Conservation (phyloP, 2,329 filamentous ascomycete genomes). For the Talaromyces sp. region DNA sequence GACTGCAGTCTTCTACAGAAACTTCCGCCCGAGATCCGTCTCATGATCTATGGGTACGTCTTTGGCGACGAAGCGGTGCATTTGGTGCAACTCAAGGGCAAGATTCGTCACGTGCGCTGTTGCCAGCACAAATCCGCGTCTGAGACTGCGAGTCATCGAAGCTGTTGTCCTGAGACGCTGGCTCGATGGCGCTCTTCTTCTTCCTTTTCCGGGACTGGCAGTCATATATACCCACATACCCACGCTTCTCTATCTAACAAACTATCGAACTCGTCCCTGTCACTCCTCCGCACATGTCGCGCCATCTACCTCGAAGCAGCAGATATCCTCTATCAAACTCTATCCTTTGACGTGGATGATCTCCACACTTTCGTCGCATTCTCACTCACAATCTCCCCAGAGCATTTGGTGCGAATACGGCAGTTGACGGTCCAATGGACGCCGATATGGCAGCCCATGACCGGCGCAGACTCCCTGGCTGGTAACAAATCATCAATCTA, state of each 20-base stretch:
- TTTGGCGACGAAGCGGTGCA: conserved; percentile 33
- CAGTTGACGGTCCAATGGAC: conserved; percentile 30
- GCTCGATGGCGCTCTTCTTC: conserved; percentile 27
- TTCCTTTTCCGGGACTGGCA: neutral
- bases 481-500: conserved; percentile 21
- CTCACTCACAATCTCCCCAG: conserved; percentile 19
- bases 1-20: conserved; percentile 21
- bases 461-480: conserved; percentile 20
- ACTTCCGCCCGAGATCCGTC: conserved; percentile 34
- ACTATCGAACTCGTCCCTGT: conserved; percentile 22
- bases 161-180: conserved; percentile 29
- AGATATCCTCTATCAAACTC: conserved; percentile 25
- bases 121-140: conserved; percentile 21
- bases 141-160: conserved; percentile 25
- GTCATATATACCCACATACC: conserved; percentile 32
- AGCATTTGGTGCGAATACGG: conserved; percentile 19
- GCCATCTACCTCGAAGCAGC: conserved; percentile 32
- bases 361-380: conserved; percentile 35
- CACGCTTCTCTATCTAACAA: conserved; percentile 21
- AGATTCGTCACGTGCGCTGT: conserved; percentile 31
- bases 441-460: conserved; percentile 32
- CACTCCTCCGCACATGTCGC: conserved; percentile 31
- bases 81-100: conserved; percentile 32
- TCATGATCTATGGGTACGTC: conserved; percentile 35
- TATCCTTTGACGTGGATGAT: conserved; percentile 33